Base-by-base conservation (phyloP, 108 stramenopile species). In the Pseudonitzschia multistriata region DNA sequence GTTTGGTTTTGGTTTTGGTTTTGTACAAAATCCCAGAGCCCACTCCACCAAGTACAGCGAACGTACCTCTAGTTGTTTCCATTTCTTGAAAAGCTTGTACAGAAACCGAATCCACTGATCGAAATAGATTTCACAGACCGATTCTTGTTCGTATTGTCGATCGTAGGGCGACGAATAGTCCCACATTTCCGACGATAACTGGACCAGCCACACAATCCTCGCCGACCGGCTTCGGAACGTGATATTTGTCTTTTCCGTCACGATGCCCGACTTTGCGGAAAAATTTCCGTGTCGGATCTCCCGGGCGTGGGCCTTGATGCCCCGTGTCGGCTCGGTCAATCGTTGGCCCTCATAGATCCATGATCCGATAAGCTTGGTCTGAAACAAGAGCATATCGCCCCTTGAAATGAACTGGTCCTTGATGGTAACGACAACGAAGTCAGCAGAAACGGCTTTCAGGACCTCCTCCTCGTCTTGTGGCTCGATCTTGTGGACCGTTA, bases 181-280 rank as follows among this genome's bases (percentile, higher is more conserved):
- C 93, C 96, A 99, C 97, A 98, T 98, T 78, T 99, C 99, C 11
- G 76, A 74, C 21, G 86, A 85, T 55, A 99, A 85, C 72, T 99
- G 99, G 15, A 99, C 97, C 22, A 98, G 79, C 97, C 97, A 99
- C 56, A 97, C 81, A 25, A 98, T 88, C 30, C 99, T 78, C 5
- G 97, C 87, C 2, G 94, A 94, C 30, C 96, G 87, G 64, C 95
- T 91, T 40, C 98, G 89, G 59, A 96, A 97, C 15, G 95, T 93
- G 29, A 98, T 90, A 62, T 85, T 90, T 22, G 95, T 96, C 21
- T 88, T 79, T 37, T 89, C 86, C 8, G 88, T 88, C 49, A 96
- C 85, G 25, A 94, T 83, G 10, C 89, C 95, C 13, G 89, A 89
- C 62, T 78, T 72, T 8, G 86, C 80, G 19, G 63, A 62, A 55